These are phyloP conservation scores for Persicaria tinctoria DNA, from an alignment of 148 eudicot genomes.

Conservation along the genomic window DNA sequence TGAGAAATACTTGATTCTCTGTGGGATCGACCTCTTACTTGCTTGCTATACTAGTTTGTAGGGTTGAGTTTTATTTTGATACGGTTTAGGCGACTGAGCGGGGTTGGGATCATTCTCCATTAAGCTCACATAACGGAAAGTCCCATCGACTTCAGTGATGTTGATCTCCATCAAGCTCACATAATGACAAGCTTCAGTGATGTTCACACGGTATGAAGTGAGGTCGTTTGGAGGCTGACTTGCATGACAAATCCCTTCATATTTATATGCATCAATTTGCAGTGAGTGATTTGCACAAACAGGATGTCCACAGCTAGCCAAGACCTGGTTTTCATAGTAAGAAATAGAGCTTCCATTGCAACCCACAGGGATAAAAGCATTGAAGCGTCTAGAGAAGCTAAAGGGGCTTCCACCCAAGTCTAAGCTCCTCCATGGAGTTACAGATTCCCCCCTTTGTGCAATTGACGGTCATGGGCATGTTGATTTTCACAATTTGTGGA, in stretches of 20 bases:
- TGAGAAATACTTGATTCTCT: no score
- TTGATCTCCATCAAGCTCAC: neutral
- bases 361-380: neutral
- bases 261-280: neutral
- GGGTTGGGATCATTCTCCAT: no score
- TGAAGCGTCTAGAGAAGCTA: slow-evolving; percentile 7
- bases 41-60: no score
- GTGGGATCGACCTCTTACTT: no score
- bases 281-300: neutral
- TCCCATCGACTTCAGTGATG: neutral
- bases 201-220: slow-evolving; percentile 9
- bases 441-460: neutral
- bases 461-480: slow-evolving; percentile 5
- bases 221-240: neutral
- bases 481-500: neutral
- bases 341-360: slow-evolving; percentile 12
- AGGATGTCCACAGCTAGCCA: slow-evolving; percentile 10
- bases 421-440: slow-evolving; percentile 6
- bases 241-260: neutral
- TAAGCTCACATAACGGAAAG: no score
- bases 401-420: slow-evolving; percentile 9
- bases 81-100: no score
- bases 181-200: slow-evolving; percentile 6
- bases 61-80: no score
- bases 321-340: neutral